These are phyloP conservation scores for Trichophyton equinum DNA, from an alignment of 2,329 filamentous ascomycete species.

Conservation along the genomic window DNA sequence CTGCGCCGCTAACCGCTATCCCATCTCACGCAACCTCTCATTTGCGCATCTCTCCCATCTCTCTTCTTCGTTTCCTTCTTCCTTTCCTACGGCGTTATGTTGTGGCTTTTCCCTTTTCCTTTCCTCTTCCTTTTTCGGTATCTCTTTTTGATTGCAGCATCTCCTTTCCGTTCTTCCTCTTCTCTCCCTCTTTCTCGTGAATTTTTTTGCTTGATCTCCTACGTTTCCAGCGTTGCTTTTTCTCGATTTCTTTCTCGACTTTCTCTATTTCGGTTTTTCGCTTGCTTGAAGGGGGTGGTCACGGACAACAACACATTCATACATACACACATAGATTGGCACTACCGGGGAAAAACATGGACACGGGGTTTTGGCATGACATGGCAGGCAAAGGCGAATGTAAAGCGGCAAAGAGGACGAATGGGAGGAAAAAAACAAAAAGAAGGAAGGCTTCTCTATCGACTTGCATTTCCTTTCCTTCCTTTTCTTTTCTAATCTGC, in stretches of 20 bases:
- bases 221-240: constrained; percentile 19
- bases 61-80: not conserved
- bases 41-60: not conserved
- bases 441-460: not conserved
- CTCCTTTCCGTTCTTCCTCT: not conserved
- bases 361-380: constrained; percentile 12
- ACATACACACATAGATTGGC: constrained; percentile 19
- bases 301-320: constrained; percentile 15
- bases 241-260: constrained; percentile 26
- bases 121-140: not conserved
- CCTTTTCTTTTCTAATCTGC: constrained; percentile 17
- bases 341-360: constrained; percentile 19
- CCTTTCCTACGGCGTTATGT: not conserved
- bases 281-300: constrained; percentile 14
- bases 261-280: not conserved
- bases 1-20: not conserved
- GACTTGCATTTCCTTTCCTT: not conserved
- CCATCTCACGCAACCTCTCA: not conserved
- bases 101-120: constrained; percentile 13
- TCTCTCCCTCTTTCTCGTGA: not conserved
- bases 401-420: constrained; percentile 12
- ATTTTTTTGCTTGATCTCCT: not conserved
- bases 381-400: constrained; percentile 23
- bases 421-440: too few species aligned
- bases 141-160: not conserved